Conservation (phyloP, 23 red algal genomes). For the Agarophyton chilense region DNA sequence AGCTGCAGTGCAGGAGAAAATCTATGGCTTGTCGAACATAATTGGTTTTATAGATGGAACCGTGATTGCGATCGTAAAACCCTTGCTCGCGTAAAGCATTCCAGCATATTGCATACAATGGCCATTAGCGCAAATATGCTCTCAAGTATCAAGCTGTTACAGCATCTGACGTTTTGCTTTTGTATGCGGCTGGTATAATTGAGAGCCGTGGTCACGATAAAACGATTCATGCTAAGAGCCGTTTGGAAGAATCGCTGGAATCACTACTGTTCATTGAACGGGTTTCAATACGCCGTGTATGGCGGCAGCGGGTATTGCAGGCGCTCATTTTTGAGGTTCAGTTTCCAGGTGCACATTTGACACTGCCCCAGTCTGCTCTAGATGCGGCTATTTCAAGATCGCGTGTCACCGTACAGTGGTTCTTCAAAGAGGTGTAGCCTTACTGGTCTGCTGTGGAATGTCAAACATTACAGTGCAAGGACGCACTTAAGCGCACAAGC, state of each 20-base stretch:
- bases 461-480: no score
- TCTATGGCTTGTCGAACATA: background rate
- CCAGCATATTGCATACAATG: background rate
- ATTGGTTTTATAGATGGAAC: background rate
- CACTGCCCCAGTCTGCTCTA: background rate
- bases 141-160: constrained; percentile 3
- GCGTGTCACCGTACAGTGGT: background rate
- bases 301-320: constrained; percentile 13
- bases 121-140: background rate
- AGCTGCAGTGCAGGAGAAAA: background rate
- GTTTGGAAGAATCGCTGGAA: background rate
- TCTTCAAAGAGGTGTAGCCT: background rate
- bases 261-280: background rate
- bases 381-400: background rate
- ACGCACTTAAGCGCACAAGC: no score
- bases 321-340: background rate
- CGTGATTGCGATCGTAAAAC: background rate
- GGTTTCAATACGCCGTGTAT: background rate
- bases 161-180: background rate
- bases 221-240: background rate
- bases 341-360: background rate
- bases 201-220: background rate
- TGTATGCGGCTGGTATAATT: background rate
- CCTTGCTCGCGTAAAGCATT: background rate
- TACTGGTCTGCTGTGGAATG: constrained; percentile 12